Percentiles rank a stretch among this genome's conserved stretches.
Evolutionary conservation across 257 asterid species (phyloP).

Genomic region (Verbena officinalis): DNA sequence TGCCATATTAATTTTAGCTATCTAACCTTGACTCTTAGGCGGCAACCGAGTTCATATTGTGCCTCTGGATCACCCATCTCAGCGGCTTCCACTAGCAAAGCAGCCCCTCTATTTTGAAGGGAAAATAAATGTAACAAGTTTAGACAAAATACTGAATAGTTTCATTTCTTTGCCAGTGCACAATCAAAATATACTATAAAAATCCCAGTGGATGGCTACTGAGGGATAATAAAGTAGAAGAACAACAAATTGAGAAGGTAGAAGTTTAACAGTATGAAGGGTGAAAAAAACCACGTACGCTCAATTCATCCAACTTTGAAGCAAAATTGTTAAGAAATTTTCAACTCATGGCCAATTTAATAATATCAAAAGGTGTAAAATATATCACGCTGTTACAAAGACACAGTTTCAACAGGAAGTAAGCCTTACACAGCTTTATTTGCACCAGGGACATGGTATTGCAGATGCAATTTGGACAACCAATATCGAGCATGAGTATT

Average conservation of each 20-base stretch:
- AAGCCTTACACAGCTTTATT: slow-evolving; percentile 73
- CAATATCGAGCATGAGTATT: slow-evolving; percentile 92
- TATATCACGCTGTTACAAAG: slow-evolving; percentile 15
- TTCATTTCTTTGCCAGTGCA: slow-evolving; percentile 12
- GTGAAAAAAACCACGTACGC: too few relatives aligned
- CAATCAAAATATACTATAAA: slow-evolving; percentile 13
- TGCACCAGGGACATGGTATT: slow-evolving; percentile 93
- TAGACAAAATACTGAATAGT: neutral
- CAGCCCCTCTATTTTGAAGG: slow-evolving; percentile 73
- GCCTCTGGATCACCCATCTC: slow-evolving; percentile 99
- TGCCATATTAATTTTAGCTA: too few relatives aligned
- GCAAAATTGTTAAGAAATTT: slow-evolving; percentile 9
- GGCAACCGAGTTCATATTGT: slow-evolving; percentile 82
- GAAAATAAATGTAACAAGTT: slow-evolving; percentile 26
- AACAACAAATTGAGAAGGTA: neutral
- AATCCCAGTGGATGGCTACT: neutral
- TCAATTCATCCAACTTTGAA: neutral
- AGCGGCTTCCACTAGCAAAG: slow-evolving; percentile 96
- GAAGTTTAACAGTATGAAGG: neutral
- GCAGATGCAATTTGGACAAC: slow-evolving; percentile 83
- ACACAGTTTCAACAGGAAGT: slow-evolving; percentile 19
- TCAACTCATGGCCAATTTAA: neutral
- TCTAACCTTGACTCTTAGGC: slow-evolving; percentile 80
- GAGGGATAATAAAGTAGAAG: neutral
- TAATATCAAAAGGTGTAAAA: slow-evolving; percentile 16